These are phyloP conservation scores for Phytophthora idaei DNA, from an alignment of 352 stramenopile species.

Conservation along the genomic window DNA sequence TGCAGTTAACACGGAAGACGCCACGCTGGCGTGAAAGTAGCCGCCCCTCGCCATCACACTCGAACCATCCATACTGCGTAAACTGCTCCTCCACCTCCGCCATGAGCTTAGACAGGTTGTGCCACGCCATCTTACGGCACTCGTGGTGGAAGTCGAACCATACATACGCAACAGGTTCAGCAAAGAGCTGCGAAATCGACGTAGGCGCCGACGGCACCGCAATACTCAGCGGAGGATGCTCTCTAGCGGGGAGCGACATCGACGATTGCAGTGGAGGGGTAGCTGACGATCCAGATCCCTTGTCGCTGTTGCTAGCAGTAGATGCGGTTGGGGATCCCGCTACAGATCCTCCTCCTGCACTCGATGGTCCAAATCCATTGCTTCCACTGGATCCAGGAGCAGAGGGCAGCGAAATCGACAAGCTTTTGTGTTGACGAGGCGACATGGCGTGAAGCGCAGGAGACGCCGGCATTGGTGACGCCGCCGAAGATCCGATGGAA, in stretches of 20 bases:
- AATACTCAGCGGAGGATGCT: conserved; percentile 18
- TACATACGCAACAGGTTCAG: conserved; percentile 66
- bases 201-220: conserved; percentile 50
- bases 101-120: conserved; percentile 92
- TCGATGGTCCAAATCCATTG: conserved; percentile 23
- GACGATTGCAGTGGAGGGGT: conserved; percentile 27
- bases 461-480: conserved; percentile 24
- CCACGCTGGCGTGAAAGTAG: conserved; percentile 82
- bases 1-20: conserved; percentile 97
- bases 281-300: conserved; percentile 16
- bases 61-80: conserved; percentile 63
- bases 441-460: conserved; percentile 37
- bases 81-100: conserved; percentile 87
- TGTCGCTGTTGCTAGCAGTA: conserved; percentile 35
- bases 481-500: conserved; percentile 25
- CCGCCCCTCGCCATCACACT: conserved; percentile 47
- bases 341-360: conserved; percentile 22
- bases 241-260: conserved; percentile 28
- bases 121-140: conserved; percentile 93
- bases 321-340: conserved; percentile 39
- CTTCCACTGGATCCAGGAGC: conserved; percentile 22
- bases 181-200: conserved; percentile 68
- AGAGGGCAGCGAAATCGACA: conserved; percentile 25
- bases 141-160: conserved; percentile 99
- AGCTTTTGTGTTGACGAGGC: conserved; percentile 46